These are phyloP conservation scores for Selaginella tamariscina DNA, from an alignment of 75 land plant genomes.

Conservation along the genomic window DNA sequence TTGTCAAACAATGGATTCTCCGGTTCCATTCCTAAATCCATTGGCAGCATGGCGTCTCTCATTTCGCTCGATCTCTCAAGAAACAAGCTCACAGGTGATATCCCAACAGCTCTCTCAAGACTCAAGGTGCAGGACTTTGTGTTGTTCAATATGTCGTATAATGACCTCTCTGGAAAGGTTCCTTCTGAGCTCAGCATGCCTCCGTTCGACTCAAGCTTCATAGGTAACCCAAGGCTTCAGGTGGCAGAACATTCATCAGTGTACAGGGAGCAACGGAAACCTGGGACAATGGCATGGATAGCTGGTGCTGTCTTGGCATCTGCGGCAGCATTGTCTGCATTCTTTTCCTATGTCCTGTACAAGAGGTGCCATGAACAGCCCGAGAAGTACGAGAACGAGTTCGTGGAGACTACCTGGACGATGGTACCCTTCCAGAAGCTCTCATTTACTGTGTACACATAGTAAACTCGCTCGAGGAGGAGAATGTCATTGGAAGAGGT, in stretches of 20 bases:
- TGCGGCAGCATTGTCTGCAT: background rate
- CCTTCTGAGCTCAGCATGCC: background rate
- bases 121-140: background rate
- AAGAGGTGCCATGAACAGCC: background rate
- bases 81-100: constrained; percentile 3
- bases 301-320: background rate
- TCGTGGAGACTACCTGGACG: constrained; percentile 24
- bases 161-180: background rate
- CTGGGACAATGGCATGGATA: background rate
- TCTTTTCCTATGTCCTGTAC: constrained; percentile 14
- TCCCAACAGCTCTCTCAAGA: background rate
- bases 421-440: constrained; percentile 49
- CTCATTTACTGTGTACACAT: constrained; percentile 47
- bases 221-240: background rate
- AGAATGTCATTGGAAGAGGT: constrained; percentile 38
- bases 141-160: background rate
- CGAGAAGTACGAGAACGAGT: background rate
- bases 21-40: background rate
- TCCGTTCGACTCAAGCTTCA: background rate
- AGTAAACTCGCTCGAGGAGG: constrained; percentile 23
- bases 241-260: background rate
- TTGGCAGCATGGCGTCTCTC: background rate
- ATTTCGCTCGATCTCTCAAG: constrained; percentile 7
- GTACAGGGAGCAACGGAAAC: background rate
- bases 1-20: constrained; percentile 4